A percentile compares a stretch with the other conserved stretches of the same genome.
These are phyloP conservation scores for Nemania sp. DNA, from an alignment of 2,329 filamentous ascomycete genomes.

Conservation along the genomic window DNA sequence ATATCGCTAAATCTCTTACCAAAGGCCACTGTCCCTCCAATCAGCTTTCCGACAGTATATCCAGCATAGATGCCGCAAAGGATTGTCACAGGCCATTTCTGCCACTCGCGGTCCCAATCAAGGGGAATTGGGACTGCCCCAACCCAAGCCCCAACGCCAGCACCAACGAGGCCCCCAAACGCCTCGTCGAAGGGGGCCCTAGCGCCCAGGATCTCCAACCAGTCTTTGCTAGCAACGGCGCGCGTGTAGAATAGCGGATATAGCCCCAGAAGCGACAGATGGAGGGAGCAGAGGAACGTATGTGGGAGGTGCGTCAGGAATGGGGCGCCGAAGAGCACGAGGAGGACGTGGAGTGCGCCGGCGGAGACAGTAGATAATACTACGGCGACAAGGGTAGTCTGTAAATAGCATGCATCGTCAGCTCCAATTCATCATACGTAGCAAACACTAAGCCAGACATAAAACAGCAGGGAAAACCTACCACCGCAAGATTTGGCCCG, in stretches of 20 bases:
- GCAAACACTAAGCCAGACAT: background rate
- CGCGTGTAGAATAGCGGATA: slow-evolving; percentile 88
- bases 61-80: slow-evolving; percentile 85
- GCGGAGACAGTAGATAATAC: slow-evolving; percentile 57
- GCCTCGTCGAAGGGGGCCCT: slow-evolving; percentile 83
- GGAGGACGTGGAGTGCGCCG: slow-evolving; percentile 64
- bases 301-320: slow-evolving; percentile 82
- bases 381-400: slow-evolving; percentile 80
- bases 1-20: slow-evolving; percentile 56
- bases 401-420: slow-evolving; percentile 51
- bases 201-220: slow-evolving; percentile 76
- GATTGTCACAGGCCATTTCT: slow-evolving; percentile 96
- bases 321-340: slow-evolving; percentile 93
- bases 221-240: slow-evolving; percentile 78
- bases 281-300: slow-evolving; percentile 83
- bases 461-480: slow-evolving; percentile 51
- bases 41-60: slow-evolving; percentile 75
- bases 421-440: background rate
- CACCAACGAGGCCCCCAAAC: slow-evolving; percentile 84
- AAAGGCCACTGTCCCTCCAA: slow-evolving; percentile 65
- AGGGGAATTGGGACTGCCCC: slow-evolving; percentile 95
- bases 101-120: slow-evolving; percentile 99
- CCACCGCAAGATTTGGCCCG: slow-evolving; percentile 60
- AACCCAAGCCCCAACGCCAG: slow-evolving; percentile 85
- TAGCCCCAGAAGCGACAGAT: slow-evolving; percentile 82